A percentile compares a stretch with the other conserved stretches of the same genome.
These are phyloP conservation scores for Parafenestella ontariensis DNA, from an alignment of 2,329 filamentous ascomycete species.

Conservation along the genomic window DNA sequence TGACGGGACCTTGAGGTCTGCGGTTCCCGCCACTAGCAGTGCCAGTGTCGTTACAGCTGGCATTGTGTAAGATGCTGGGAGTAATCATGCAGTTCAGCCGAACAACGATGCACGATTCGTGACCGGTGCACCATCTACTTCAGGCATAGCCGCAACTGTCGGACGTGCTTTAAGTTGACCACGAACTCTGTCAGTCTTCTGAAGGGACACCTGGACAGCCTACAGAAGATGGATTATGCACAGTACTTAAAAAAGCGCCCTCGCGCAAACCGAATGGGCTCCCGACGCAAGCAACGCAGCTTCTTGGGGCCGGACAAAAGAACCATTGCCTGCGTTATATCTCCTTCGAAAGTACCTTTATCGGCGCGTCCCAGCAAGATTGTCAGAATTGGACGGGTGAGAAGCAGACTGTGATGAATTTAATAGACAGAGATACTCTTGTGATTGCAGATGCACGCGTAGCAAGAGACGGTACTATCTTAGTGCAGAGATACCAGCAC, in stretches of 20 bases:
- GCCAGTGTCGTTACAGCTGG: background rate
- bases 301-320: background rate
- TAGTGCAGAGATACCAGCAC: no score
- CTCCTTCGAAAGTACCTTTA: no score
- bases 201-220: background rate
- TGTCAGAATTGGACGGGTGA: no score
- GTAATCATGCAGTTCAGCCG: background rate
- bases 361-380: no score
- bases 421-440: no score
- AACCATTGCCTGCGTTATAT: no score
- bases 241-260: background rate
- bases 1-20: background rate
- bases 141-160: constrained; percentile 2
- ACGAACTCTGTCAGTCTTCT: constrained; percentile 1
- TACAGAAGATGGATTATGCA: background rate
- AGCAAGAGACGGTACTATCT: no score
- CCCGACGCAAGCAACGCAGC: background rate
- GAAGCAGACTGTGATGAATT: no score
- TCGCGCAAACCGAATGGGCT: background rate
- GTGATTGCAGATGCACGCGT: no score
- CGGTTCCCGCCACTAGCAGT: background rate
- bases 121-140: constrained; percentile 1
- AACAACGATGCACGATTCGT: background rate
- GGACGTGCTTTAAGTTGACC: background rate
- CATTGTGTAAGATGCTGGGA: background rate